Evolutionary conservation across 2,329 filamentous ascomycete genomes (phyloP), one percentile per base, ranked within the genome.

Genomic region (Aspergillus puulaauensis): DNA sequence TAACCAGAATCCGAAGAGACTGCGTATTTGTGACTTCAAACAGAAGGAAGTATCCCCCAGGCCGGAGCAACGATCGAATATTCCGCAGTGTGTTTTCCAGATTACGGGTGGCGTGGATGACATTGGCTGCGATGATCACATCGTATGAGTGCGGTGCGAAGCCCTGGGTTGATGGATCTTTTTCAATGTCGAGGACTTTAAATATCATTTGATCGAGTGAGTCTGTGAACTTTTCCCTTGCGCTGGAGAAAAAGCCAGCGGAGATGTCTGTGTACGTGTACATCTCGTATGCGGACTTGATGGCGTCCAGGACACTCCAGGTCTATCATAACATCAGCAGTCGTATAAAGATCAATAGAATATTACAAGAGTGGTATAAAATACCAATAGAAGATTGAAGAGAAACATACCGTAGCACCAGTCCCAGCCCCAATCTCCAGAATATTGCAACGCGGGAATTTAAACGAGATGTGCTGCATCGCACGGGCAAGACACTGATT

Each of bases 261-360:
- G 75, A 78, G n/a, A 80, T 71, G 57, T 81, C 79, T 0, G 79
- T 81, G 64, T 71, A 82, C 0, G 74, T 77, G 62, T 80, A 81
- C 0, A 65, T 69, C 12, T 64, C 62, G 31, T 70, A 75, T 3
- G 57, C 46, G 3, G 61, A 23, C 1, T 65, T 68, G 24, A 77
- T 60, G 5, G 51, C 54, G 2, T 61, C 52, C 8, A 80, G 61
- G 6, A 79, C 52, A 54, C 9, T 31, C 27, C 27, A 31, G 3
- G 27, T 31, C 27, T 31, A 31, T 27, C 8, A 31, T 31, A n/a
- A n/a, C n/a, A n/a, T n/a, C n/a, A n/a, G 23, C 6, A 1, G 23
- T 24, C 23, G 23, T 24, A 6, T 24, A 24, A 24, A 7, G 24
- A 21, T 27, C 8, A 27, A 27, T 27, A 27, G 7, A 7, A 27